phyloP scores from a whole-genome alignment of 2,329 filamentous ascomycete genomes.

The Fusarium sp. region DNA sequence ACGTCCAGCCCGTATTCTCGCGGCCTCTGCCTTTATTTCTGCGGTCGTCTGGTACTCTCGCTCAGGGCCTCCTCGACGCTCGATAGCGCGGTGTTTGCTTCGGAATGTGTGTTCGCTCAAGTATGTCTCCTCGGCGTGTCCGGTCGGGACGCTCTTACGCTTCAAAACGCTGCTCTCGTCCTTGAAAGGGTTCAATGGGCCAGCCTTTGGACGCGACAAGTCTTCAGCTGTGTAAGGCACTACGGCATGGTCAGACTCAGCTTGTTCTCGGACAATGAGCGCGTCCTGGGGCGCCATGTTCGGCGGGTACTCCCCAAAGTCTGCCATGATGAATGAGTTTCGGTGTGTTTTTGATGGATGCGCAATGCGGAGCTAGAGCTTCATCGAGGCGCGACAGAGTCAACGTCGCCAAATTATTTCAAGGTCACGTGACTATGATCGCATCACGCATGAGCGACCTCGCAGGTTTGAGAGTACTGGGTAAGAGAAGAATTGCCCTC shows the following conservation, averaged over 20 bases:
- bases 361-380: constrained; percentile 16
- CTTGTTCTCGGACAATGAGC: constrained; percentile 66
- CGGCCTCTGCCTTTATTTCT: constrained; percentile 76
- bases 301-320: constrained; percentile 72
- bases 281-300: constrained; percentile 74
- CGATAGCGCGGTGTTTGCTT: constrained; percentile 84
- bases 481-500: not conserved
- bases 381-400: constrained; percentile 14
- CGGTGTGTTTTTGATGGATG: constrained; percentile 15
- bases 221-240: constrained; percentile 77
- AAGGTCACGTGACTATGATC: constrained; percentile 33
- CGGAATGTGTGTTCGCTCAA: constrained; percentile 93
- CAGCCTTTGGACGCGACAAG: constrained; percentile 71
- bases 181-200: constrained; percentile 81
- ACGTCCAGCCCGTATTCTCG: constrained; percentile 75
- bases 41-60: constrained; percentile 65
- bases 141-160: constrained; percentile 85
- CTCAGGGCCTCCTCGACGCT: constrained; percentile 70
- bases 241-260: constrained; percentile 68
- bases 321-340: constrained; percentile 60
- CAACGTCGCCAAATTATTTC: constrained; percentile 21
- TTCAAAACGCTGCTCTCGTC: constrained; percentile 70
- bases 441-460: constrained; percentile 21
- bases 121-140: constrained; percentile 86
- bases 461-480: not conserved